These are phyloP conservation scores for Phylloporus sp. DNA, from an alignment of 1,284 basidiomycete species.

Conservation along the genomic window DNA sequence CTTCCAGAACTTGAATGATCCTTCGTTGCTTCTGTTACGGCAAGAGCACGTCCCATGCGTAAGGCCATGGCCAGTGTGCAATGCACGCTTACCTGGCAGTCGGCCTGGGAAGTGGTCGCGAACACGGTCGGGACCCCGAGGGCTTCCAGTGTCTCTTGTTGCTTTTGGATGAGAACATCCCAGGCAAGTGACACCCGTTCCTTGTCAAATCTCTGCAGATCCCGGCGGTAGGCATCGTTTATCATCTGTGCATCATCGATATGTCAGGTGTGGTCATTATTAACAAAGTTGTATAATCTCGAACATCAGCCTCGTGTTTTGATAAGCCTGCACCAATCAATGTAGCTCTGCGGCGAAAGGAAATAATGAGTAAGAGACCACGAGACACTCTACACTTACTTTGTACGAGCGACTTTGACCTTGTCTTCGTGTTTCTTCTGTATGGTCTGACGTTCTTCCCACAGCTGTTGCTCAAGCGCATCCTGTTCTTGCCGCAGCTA, in stretches of 20 bases:
- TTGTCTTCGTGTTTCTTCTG: conserved; percentile 68
- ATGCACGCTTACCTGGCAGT: conserved; percentile 56
- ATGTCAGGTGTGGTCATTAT: conserved; percentile 14
- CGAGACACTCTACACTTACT: conserved; percentile 46
- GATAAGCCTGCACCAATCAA: conserved; percentile 67
- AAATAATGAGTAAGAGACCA: conserved; percentile 7
- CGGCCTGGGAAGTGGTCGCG: conserved; percentile 47
- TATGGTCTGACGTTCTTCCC: conserved; percentile 63
- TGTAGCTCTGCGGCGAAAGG: conserved; percentile 42
- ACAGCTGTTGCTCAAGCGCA: conserved; percentile 64
- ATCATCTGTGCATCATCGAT: conserved; percentile 51
- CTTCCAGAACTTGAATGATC: conserved; percentile 43
- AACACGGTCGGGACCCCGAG: conserved; percentile 75
- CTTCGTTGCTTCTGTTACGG: conserved; percentile 47
- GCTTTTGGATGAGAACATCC: conserved; percentile 71
- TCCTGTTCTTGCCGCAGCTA: conserved; percentile 68
- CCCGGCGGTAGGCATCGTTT: conserved; percentile 61
- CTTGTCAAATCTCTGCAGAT: conserved; percentile 65
- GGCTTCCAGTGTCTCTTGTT: conserved; percentile 64
- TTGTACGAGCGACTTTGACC: conserved; percentile 64
- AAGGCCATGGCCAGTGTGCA: conserved; percentile 1
- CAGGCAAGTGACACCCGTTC: conserved; percentile 70
- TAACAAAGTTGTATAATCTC: conserved; percentile 28
- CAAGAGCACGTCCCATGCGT: conserved; percentile 5
- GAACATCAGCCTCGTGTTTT: conserved; percentile 70